phyloP scores from a whole-genome alignment of 2,329 filamentous ascomycete species.

The Blastomyces gilchristii region DNA sequence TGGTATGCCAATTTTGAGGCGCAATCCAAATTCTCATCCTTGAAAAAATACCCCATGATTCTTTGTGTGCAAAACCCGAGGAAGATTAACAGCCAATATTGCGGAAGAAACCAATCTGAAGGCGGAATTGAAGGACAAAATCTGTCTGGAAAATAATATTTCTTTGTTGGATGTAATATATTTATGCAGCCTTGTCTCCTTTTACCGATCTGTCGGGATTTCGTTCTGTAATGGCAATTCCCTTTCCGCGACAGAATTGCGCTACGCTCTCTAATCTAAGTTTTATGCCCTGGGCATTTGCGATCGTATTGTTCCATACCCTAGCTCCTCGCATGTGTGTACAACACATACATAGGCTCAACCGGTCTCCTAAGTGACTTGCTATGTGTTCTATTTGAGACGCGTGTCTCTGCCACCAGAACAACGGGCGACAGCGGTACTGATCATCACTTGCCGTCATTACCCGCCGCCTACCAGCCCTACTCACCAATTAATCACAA shows the following conservation, averaged over 20 bases:
- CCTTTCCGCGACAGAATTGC: neutral
- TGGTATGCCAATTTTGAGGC: neutral
- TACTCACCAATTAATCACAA: neutral
- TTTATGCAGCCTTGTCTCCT: neutral
- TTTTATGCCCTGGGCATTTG: neutral
- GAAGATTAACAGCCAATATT: neutral
- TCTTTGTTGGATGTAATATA: neutral
- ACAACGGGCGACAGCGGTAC: neutral
- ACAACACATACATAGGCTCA: neutral
- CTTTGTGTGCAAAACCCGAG: neutral
- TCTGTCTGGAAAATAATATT: neutral
- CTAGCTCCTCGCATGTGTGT: neutral
- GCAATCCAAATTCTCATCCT: neutral
- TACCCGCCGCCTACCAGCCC: neutral
- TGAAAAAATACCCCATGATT: neutral
- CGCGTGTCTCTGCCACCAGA: neutral
- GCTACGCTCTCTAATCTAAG: neutral
- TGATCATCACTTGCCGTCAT: neutral
- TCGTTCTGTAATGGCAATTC: neutral
- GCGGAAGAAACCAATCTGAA: neutral
- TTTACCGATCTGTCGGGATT: neutral
- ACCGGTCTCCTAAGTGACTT: neutral
- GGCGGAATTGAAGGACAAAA: neutral
- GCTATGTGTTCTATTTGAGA: neutral
- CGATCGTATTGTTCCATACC: neutral